Base-by-base conservation (phyloP, 495 filamentous ascomycete genomes). In the Cercophora newfieldiana region DNA sequence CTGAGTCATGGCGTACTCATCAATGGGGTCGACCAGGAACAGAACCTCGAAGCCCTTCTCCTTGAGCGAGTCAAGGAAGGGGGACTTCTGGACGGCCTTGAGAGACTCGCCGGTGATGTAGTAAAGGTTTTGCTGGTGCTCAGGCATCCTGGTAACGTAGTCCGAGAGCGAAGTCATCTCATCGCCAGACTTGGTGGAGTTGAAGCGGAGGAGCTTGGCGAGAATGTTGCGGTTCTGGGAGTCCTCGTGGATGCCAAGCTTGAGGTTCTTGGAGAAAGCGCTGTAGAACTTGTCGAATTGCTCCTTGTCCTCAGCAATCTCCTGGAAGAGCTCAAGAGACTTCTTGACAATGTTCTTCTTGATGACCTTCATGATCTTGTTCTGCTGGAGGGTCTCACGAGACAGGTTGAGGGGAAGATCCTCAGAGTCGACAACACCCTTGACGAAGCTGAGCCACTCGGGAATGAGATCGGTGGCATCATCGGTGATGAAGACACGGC, bases 281-380 rank as follows among this genome's bases (percentile, higher is more conserved):
- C 83, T 83, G 88, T 99, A 99, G 89, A 99, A 99, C 88, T 99
- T 99, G 87, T 99, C 96, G 81, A 99, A 98, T 78, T 97, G 90
- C 87, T 99, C 95, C 83, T 94, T 94, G 83, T 99, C 96, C 85
- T 99, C 95, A 61, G 96, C 87, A 72, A 99, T 98, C 87, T 99
- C 95, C 68, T 85, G 85, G 89, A 99, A 99, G 81, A 99, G 92
- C 86, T 99, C 95, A 59, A 99, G 91, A 61, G 92, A 91, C 93
- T 99, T 99, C 93, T 98, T 99, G 86, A 99, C 93, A 67, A 99
- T 95, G 89, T 99, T 99, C 93, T 99, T 99, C 86, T 92, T 94
- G 88, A 99, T 99, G 76, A 99, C 95, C 89, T 99, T 99, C 37
- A 99, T 97, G 86, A 99, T 99, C 92, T 98, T 98, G 90, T 98